Conservation (phyloP, 2,329 filamentous ascomycete genomes). For the Cadophora malorum region DNA sequence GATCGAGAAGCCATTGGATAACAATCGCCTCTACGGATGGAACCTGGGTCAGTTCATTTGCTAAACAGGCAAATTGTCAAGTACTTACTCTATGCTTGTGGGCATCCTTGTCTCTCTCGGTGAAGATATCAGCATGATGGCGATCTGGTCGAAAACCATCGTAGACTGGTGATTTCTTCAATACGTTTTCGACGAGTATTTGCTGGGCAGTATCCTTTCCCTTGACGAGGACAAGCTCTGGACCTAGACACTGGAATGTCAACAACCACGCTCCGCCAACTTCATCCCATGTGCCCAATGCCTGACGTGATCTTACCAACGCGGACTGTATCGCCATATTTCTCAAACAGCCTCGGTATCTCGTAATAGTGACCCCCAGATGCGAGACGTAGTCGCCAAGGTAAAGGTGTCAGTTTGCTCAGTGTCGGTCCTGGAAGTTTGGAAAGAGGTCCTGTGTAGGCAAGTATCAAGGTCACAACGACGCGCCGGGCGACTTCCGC, state of each 20-base stretch:
- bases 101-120: slow-evolving; percentile 29
- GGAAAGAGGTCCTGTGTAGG: slow-evolving; percentile 33
- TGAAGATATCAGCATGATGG: slow-evolving; percentile 28
- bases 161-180: slow-evolving; percentile 30
- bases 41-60: too few species aligned
- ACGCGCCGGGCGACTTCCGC: slow-evolving; percentile 27
- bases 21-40: slow-evolving; percentile 27
- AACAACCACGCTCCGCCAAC: not conserved
- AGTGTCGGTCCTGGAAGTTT: slow-evolving; percentile 34
- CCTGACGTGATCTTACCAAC: slow-evolving; percentile 21
- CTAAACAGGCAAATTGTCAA: too few species aligned
- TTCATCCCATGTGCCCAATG: too few species aligned
- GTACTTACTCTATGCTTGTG: slow-evolving; percentile 32
- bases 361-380: slow-evolving; percentile 28
- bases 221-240: slow-evolving; percentile 26
- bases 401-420: slow-evolving; percentile 25
- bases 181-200: slow-evolving; percentile 32
- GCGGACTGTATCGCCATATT: slow-evolving; percentile 34
- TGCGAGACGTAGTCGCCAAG: slow-evolving; percentile 27
- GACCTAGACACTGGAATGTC: slow-evolving; percentile 13
- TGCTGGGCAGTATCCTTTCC: slow-evolving; percentile 27
- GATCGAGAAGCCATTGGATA: slow-evolving; percentile 35
- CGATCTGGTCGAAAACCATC: slow-evolving; percentile 19
- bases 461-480: slow-evolving; percentile 19
- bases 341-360: slow-evolving; percentile 24